A percentile compares a stretch with the other conserved stretches of the same genome.
phyloP scores from a whole-genome alignment of 139 green algal species.

The Micractinium conductrix region DNA sequence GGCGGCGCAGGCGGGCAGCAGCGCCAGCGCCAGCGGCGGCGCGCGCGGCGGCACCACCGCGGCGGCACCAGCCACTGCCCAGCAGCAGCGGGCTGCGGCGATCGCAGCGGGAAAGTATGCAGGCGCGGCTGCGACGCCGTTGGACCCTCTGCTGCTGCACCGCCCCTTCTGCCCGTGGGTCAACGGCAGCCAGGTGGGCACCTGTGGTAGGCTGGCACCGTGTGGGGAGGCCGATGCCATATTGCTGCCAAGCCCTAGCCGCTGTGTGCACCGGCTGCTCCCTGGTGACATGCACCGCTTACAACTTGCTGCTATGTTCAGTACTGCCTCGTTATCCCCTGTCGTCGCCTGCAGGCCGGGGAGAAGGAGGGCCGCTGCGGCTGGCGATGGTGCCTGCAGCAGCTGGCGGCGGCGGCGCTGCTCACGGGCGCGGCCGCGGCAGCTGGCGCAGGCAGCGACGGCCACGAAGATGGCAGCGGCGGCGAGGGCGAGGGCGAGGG shows the following conservation, averaged over 20 bases:
- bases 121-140: not conserved
- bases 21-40: not conserved
- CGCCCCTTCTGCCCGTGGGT: constrained; percentile 56
- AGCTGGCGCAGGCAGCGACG: too few relatives aligned
- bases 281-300: too few relatives aligned
- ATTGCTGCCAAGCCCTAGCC: too few relatives aligned
- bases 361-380: constrained; percentile 37
- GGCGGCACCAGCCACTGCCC: not conserved
- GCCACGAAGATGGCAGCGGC: not conserved
- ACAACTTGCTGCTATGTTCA: too few relatives aligned
- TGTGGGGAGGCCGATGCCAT: too few relatives aligned
- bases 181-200: constrained; percentile 27
- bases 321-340: too few relatives aligned
- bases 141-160: constrained; percentile 47
- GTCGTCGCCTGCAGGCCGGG: constrained; percentile 8
- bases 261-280: too few relatives aligned
- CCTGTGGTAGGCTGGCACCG: too few relatives aligned
- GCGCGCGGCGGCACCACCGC: not conserved
- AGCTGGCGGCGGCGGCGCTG: constrained; percentile 18
- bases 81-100: not conserved
- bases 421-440: not conserved
- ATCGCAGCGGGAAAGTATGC: constrained; percentile 11
- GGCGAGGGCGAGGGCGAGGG: not conserved
- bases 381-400: constrained; percentile 44
- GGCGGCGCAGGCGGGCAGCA: not conserved